Evolutionary conservation across 192 early-diverging fungal species (phyloP).

Genomic region (Podochytrium sp.): DNA sequence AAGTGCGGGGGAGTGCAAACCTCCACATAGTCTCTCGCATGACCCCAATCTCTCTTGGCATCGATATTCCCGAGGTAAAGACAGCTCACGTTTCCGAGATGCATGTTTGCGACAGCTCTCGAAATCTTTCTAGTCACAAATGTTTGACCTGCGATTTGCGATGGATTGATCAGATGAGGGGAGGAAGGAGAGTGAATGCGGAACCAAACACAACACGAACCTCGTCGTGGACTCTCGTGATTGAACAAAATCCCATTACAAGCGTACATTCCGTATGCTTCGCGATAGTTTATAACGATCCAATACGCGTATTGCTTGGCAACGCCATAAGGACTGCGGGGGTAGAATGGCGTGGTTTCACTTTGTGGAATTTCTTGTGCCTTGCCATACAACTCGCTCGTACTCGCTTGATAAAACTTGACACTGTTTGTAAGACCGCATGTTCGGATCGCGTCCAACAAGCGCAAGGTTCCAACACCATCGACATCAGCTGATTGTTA

Average conservation of each 20-base stretch:
- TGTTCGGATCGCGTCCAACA: conserved; percentile 79
- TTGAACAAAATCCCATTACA: conserved; percentile 82
- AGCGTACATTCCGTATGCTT: conserved; percentile 77
- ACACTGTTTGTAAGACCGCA: conserved; percentile 66
- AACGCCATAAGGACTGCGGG: conserved; percentile 79
- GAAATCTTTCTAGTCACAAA: conserved; percentile 83
- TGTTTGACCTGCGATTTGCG: conserved; percentile 47
- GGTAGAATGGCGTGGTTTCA: conserved; percentile 84
- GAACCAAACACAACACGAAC: no score
- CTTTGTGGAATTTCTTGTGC: conserved; percentile 76
- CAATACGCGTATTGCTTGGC: conserved; percentile 83
- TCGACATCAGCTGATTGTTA: conserved; percentile 64
- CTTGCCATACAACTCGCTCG: conserved; percentile 79
- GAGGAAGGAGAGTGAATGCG: no score
- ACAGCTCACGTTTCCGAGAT: conserved; percentile 68
- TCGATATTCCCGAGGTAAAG: conserved; percentile 78
- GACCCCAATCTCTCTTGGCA: conserved; percentile 83
- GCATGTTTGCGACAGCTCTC: conserved; percentile 74
- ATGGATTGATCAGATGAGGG: background rate
- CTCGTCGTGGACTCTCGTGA: conserved; percentile 77
- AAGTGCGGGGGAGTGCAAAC: background rate
- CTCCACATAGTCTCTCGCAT: conserved; percentile 74
- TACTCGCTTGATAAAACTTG: conserved; percentile 65
- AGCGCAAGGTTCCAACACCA: conserved; percentile 76
- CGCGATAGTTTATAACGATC: conserved; percentile 81